Conservation (phyloP, 2,329 filamentous ascomycete genomes). For the Plenodomus tracheiphilus region DNA sequence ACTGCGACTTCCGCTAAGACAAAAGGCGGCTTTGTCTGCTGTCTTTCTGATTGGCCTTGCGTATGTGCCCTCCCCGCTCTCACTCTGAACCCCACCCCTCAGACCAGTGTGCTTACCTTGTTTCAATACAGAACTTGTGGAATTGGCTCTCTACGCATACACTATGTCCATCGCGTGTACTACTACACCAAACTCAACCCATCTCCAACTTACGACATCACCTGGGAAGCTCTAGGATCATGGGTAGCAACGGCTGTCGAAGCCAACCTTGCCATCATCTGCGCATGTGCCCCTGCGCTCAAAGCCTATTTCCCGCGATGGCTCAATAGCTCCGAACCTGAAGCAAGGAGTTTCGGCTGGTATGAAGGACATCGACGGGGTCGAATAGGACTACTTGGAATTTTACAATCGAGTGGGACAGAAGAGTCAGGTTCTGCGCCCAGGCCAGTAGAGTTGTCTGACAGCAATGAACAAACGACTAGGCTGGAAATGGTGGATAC, state of each 20-base stretch:
- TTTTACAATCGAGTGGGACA: not conserved
- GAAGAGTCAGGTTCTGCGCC: not conserved
- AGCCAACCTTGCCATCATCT: constrained; percentile 13
- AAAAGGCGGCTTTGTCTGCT: constrained; percentile 14
- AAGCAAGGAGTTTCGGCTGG: constrained; percentile 9
- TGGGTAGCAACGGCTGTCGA: constrained; percentile 11
- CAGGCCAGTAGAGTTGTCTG: not conserved
- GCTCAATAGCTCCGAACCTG: constrained; percentile 1
- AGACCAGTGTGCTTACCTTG: too few species aligned
- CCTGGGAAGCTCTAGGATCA: constrained; percentile 10
- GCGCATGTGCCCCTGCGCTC: constrained; percentile 9
- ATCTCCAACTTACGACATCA: constrained; percentile 12
- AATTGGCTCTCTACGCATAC: constrained; percentile 8
- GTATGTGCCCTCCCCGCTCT: constrained; percentile 2
- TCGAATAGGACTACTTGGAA: not conserved
- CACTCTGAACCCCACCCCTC: too few species aligned
- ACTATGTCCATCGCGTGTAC: constrained; percentile 8
- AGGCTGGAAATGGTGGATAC: not conserved
- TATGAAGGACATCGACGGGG: not conserved
- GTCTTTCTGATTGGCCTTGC: constrained; percentile 11
- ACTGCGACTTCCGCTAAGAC: constrained; percentile 12
- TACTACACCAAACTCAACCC: constrained; percentile 11
- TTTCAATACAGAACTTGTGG: constrained; percentile 7
- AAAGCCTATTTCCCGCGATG: constrained; percentile 8
- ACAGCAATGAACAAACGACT: not conserved